A percentile compares a stretch with the other conserved stretches of the same genome.
Evolutionary conservation across 306 rosid genomes (phyloP).

Genomic region (Bauhinia variegata): DNA sequence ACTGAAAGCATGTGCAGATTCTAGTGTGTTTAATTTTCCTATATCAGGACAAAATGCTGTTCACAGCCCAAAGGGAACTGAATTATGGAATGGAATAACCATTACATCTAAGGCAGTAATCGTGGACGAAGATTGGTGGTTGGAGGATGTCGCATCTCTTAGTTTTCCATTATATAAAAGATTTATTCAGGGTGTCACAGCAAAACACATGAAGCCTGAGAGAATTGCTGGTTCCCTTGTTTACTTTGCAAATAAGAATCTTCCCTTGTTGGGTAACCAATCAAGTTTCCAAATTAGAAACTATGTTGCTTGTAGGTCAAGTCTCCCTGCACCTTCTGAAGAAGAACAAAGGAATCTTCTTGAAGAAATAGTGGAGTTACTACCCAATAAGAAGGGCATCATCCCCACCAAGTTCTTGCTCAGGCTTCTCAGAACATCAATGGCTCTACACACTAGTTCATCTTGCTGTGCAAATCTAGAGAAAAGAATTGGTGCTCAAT

Average conservation of each 20-base stretch:
- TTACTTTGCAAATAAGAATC: slow-evolving; percentile 70
- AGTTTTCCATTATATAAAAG: slow-evolving; percentile 63
- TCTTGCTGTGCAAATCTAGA: slow-evolving; percentile 66
- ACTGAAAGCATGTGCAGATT: slow-evolving; percentile 67
- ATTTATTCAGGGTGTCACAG: slow-evolving; percentile 58
- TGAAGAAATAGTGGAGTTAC: slow-evolving; percentile 71
- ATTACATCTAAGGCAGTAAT: slow-evolving; percentile 41
- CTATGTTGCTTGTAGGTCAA: slow-evolving; percentile 38
- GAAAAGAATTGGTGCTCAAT: slow-evolving; percentile 68
- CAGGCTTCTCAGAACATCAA: slow-evolving; percentile 68
- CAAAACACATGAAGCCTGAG: slow-evolving; percentile 62
- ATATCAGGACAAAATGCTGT: slow-evolving; percentile 41
- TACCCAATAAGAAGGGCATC: slow-evolving; percentile 63
- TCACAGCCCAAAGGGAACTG: slow-evolving; percentile 53
- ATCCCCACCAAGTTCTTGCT: slow-evolving; percentile 70
- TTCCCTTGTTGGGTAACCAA: slow-evolving; percentile 65
- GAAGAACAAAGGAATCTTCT: slow-evolving; percentile 72
- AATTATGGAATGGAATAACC: slow-evolving; percentile 75
- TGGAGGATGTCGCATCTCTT: slow-evolving; percentile 66
- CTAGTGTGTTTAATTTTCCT: slow-evolving; percentile 65
- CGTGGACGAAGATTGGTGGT: slow-evolving; percentile 90
- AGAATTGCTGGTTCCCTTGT: slow-evolving; percentile 69
- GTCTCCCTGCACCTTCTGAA: slow-evolving; percentile 50
- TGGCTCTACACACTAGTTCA: slow-evolving; percentile 61
- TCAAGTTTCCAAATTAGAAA: slow-evolving; percentile 52